phyloP scores from a whole-genome alignment of 805 yeast species.

The Diddensiella santjacobensis region DNA sequence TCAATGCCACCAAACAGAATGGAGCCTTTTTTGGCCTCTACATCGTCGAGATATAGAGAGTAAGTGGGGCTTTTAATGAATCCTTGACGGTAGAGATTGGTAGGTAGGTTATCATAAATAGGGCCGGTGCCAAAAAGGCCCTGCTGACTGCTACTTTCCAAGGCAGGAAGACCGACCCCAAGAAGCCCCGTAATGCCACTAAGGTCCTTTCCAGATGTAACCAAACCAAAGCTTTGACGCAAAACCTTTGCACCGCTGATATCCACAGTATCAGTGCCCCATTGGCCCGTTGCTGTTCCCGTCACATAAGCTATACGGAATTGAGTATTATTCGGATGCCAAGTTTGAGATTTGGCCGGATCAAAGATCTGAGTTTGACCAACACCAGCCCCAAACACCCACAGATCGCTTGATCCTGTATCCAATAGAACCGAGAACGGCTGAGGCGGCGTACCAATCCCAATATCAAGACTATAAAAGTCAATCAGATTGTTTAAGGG shows the following conservation, averaged over 20 bases:
- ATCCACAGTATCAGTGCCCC: conserved; percentile 17
- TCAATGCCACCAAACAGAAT: conserved; percentile 50
- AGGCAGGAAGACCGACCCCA: conserved; percentile 35
- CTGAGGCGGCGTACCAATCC: conserved; percentile 56
- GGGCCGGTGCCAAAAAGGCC: conserved; percentile 13
- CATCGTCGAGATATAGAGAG: conserved; percentile 54
- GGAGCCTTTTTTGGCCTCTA: conserved; percentile 25
- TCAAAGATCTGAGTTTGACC: conserved; percentile 5
- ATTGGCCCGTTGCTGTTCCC: conserved; percentile 16
- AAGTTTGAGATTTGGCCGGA: conserved; percentile 2
- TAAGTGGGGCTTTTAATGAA: conserved; percentile 51
- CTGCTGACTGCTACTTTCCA: conserved; percentile 29
- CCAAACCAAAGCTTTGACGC: conserved; percentile 69
- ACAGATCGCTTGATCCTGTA: conserved; percentile 67
- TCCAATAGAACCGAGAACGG: conserved; percentile 52
- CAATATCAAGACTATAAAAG: conserved; percentile 18
- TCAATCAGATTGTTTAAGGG: conserved; percentile 12
- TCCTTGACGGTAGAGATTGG: conserved; percentile 51
- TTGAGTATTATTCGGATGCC: conserved; percentile 9
- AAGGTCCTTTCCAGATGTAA: conserved; percentile 56
- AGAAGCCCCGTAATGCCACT: conserved; percentile 43
- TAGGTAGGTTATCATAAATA: conserved; percentile 57
- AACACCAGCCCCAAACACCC: conserved; percentile 39
- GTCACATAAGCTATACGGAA: conserved; percentile 16
- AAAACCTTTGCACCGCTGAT: conserved; percentile 18